These are phyloP conservation scores for Leccinum truebloodii DNA, from an alignment of 768 basidiomycete species.

Conservation along the genomic window DNA sequence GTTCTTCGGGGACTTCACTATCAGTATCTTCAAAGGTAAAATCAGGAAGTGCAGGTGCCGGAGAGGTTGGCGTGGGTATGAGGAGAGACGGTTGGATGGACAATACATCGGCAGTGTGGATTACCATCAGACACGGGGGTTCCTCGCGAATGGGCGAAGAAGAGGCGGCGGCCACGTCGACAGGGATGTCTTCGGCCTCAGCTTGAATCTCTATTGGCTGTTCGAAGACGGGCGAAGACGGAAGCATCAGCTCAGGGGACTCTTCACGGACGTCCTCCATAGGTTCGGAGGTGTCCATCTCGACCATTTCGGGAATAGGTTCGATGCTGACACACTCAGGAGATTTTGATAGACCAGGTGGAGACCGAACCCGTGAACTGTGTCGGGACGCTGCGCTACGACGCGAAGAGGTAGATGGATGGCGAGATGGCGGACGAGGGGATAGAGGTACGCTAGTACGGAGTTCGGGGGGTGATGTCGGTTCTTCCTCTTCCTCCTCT, in stretches of 20 bases:
- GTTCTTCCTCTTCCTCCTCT: constrained; percentile 15
- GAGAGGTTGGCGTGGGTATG: constrained; percentile 40
- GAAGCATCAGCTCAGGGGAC: constrained; percentile 26
- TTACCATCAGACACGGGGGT: constrained; percentile 20
- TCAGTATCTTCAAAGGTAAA: constrained; percentile 38
- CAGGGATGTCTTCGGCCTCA: constrained; percentile 3
- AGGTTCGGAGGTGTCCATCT: constrained; percentile 15
- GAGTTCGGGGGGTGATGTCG: constrained; percentile 5
- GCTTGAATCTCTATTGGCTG: background rate
- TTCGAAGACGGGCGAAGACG: constrained; percentile 21
- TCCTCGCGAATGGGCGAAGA: constrained; percentile 7
- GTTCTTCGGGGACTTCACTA: constrained; percentile 23
- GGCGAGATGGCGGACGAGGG: constrained; percentile 23
- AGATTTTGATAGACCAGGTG: constrained; percentile 8
- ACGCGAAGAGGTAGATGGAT: constrained; percentile 9
- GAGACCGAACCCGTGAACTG: constrained; percentile 19
- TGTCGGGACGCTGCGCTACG: constrained; percentile 23
- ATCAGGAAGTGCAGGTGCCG: constrained; percentile 30
- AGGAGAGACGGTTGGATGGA: constrained; percentile 30
- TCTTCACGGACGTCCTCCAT: constrained; percentile 25
- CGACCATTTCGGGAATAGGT: constrained; percentile 10
- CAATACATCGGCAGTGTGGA: constrained; percentile 31
- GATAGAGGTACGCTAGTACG: constrained; percentile 1
- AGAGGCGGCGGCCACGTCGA: background rate
- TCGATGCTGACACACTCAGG: constrained; percentile 9